Percentiles rank a stretch among this genome's conserved stretches.
These are phyloP conservation scores for Nicotiana attenuata DNA, from an alignment of 257 asterid species.

Conservation along the genomic window DNA sequence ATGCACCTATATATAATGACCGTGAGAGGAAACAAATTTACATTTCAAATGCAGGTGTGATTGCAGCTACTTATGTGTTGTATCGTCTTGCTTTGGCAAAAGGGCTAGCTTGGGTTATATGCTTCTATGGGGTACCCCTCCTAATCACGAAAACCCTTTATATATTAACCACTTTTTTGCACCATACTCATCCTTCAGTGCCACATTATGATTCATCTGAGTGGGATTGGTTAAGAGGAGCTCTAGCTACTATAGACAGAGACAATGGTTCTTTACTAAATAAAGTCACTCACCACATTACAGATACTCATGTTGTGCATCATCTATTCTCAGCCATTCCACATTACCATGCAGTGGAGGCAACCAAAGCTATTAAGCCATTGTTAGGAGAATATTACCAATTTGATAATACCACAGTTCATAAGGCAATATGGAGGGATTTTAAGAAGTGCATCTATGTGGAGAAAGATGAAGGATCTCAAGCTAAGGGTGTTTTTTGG, in stretches of 20 bases:
- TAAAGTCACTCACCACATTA: not conserved
- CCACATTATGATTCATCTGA: slow-evolving; percentile 15
- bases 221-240: slow-evolving; percentile 22
- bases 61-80: not conserved
- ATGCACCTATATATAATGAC: too few species aligned
- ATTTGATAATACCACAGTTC: slow-evolving; percentile 11
- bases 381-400: slow-evolving; percentile 7
- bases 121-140: slow-evolving; percentile 23
- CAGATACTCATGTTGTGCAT: slow-evolving; percentile 8
- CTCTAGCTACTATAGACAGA: slow-evolving; percentile 15
- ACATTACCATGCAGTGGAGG: slow-evolving; percentile 13
- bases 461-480: slow-evolving; percentile 4
- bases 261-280: slow-evolving; percentile 3
- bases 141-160: not conserved
- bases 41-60: not conserved
- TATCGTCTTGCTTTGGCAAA: not conserved
- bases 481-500: slow-evolving; percentile 14
- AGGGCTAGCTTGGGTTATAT: not conserved
- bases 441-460: slow-evolving; percentile 1
- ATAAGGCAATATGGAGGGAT: slow-evolving; percentile 13
- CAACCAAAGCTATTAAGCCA: slow-evolving; percentile 4
- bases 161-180: not conserved
- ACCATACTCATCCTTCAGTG: slow-evolving; percentile 11
- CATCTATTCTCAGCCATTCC: slow-evolving; percentile 12
- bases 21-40: not conserved